Evolutionary conservation across 495 filamentous ascomycete genomes (phyloP).

Genomic region (Trichoderma erinaceum): DNA sequence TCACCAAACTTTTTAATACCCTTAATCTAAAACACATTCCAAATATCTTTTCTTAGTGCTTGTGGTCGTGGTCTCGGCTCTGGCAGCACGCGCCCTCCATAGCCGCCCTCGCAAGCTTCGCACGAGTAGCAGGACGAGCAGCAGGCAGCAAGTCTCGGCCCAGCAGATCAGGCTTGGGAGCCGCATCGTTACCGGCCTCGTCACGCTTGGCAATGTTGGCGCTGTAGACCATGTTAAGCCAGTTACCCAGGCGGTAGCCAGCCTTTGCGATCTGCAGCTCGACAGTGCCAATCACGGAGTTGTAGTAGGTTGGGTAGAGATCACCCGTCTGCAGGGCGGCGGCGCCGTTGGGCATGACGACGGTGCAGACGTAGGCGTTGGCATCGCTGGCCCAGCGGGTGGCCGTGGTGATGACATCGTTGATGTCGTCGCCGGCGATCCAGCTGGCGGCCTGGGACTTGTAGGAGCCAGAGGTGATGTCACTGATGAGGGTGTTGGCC

Average conservation of each 20-base stretch:
- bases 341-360: constrained; percentile 45
- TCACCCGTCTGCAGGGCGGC: constrained; percentile 44
- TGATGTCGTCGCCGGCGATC: constrained; percentile 43
- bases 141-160: constrained; percentile 8
- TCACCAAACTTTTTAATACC: neutral
- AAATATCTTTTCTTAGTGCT: neutral
- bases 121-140: neutral
- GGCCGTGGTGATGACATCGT: constrained; percentile 28
- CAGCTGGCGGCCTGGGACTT: constrained; percentile 39
- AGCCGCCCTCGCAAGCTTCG: neutral
- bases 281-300: constrained; percentile 45
- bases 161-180: neutral
- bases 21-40: neutral
- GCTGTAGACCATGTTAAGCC: constrained; percentile 28
- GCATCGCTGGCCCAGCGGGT: constrained; percentile 52
- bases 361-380: constrained; percentile 51
- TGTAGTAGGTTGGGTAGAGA: constrained; percentile 47
- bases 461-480: constrained; percentile 46
- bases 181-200: neutral
- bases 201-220: constrained; percentile 12
- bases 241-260: constrained; percentile 40
- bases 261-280: constrained; percentile 60
- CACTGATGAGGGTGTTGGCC: constrained; percentile 30
- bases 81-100: neutral
- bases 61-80: neutral